Evolutionary conservation across 176 grass and related monocot genomes (phyloP).

Genomic region (Lolium multiflorum): DNA sequence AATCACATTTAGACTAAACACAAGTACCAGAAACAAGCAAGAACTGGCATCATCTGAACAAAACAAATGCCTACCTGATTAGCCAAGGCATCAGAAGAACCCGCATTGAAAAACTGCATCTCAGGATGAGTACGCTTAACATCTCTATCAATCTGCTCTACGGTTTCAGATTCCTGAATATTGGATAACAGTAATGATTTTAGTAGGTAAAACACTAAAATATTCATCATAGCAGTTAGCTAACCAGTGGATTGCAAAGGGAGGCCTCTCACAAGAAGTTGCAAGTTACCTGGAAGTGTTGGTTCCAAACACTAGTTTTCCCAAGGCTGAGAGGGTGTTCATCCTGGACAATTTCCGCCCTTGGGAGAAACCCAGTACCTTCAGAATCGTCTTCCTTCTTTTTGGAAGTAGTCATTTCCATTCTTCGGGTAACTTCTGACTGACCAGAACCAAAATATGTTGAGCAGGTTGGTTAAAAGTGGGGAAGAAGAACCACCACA

Average conservation of each 20-base stretch:
- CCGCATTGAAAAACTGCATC: constrained; percentile 87
- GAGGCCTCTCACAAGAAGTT: constrained; percentile 19
- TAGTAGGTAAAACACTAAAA: constrained; percentile 33
- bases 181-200: constrained; percentile 25
- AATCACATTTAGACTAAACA: constrained; percentile 29
- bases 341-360: constrained; percentile 73
- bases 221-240: constrained; percentile 10
- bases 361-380: constrained; percentile 75
- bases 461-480: constrained; percentile 21
- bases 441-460: constrained; percentile 63
- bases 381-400: constrained; percentile 57
- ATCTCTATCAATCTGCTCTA: constrained; percentile 99
- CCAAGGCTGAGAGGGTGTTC: constrained; percentile 94
- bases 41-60: constrained; percentile 28
- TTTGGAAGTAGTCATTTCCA: constrained; percentile 68
- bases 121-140: constrained; percentile 98
- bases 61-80: constrained; percentile 71
- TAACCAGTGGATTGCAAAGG: background rate
- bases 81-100: constrained; percentile 66
- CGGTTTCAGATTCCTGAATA: constrained; percentile 80
- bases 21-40: constrained; percentile 29
- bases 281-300: constrained; percentile 90
- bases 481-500: background rate
- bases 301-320: constrained; percentile 96
- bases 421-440: constrained; percentile 96